These are phyloP conservation scores for Eutrema japonicum DNA, from an alignment of 345 rosid species.

Conservation along the genomic window DNA sequence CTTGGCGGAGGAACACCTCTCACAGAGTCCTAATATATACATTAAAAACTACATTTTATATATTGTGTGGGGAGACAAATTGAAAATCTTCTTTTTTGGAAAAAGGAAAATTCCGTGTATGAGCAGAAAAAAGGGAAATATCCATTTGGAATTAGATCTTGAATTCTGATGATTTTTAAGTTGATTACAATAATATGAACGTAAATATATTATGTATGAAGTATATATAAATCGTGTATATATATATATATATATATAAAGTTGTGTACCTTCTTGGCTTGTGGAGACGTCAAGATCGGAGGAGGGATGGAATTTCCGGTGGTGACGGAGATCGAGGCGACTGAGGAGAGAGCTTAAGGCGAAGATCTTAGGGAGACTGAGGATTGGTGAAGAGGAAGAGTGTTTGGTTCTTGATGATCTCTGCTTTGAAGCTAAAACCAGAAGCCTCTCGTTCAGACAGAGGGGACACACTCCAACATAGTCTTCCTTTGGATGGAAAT, in stretches of 20 bases:
- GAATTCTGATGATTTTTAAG: background rate
- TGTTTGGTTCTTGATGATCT: constrained; percentile 40
- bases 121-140: background rate
- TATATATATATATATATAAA: constrained; percentile 4
- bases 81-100: constrained; percentile 17
- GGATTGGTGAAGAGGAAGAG: constrained; percentile 51
- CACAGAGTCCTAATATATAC: background rate
- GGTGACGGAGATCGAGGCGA: constrained; percentile 71
- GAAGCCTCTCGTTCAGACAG: constrained; percentile 87
- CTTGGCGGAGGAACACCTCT: too few species aligned
- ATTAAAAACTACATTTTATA: background rate
- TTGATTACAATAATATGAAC: background rate
- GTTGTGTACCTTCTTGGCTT: constrained; percentile 82
- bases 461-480: constrained; percentile 76
- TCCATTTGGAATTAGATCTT: constrained; percentile 16
- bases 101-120: background rate
- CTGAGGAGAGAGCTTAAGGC: constrained; percentile 71
- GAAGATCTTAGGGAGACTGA: constrained; percentile 71
- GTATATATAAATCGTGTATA: constrained; percentile 4
- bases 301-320: constrained; percentile 54
- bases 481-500: constrained; percentile 73
- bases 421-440: constrained; percentile 75
- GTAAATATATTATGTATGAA: background rate
- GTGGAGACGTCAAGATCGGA: constrained; percentile 57
- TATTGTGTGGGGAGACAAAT: background rate